Evolutionary conservation across 495 filamentous ascomycete genomes (phyloP).

Genomic region (Penicillium chermesinum): DNA sequence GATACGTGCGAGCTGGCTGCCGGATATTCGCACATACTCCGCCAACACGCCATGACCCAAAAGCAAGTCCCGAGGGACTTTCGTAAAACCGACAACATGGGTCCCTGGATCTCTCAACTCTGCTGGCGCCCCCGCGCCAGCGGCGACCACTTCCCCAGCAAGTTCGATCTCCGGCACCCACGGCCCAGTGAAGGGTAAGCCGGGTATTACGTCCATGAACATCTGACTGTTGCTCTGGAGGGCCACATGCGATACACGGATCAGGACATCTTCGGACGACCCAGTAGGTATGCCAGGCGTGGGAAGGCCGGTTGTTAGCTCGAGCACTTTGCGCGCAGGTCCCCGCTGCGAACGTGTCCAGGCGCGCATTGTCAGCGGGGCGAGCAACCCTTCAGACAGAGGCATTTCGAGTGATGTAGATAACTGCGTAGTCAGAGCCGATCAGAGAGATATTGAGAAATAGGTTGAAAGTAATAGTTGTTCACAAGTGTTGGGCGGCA

Average conservation of each 20-base stretch:
- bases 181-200: constrained; percentile 9
- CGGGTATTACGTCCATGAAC: constrained; percentile 8
- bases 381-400: too few species aligned
- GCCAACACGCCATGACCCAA: constrained; percentile 15
- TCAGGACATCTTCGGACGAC: constrained; percentile 13
- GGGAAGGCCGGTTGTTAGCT: constrained; percentile 5
- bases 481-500: too few species aligned
- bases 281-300: constrained; percentile 7
- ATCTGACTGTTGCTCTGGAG: constrained; percentile 11
- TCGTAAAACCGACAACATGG: constrained; percentile 15
- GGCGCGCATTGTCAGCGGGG: constrained; percentile 16
- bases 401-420: background rate
- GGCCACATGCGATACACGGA: constrained; percentile 19
- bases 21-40: constrained; percentile 15
- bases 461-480: too few species aligned
- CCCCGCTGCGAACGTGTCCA: constrained; percentile 11
- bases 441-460: too few species aligned
- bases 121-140: constrained; percentile 7
- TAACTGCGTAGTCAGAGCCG: background rate
- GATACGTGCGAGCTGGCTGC: constrained; percentile 9
- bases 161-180: constrained; percentile 19
- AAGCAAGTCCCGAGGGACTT: constrained; percentile 3
- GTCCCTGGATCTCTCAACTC: constrained; percentile 11
- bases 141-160: constrained; percentile 15
- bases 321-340: constrained; percentile 1